Evolutionary conservation across 78 protist species (phyloP), one percentile per base, ranked within the genome.

Genomic region (Dictyostelium purpureum): DNA sequence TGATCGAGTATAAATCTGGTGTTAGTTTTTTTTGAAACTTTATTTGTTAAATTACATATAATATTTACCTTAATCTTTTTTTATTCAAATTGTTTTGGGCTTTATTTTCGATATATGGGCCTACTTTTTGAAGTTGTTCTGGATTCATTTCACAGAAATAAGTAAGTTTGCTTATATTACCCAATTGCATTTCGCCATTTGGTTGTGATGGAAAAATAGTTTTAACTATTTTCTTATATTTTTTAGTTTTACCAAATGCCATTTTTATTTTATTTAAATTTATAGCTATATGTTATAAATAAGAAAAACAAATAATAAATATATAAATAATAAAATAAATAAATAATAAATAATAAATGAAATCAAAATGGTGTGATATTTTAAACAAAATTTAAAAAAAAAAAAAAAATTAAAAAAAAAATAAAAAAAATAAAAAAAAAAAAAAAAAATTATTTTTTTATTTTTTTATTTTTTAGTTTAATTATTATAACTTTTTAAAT

Each of bases 61-160:
- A 6, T 49, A 7, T 49, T 14, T 87, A 75, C 94, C 33, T 35
- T 63, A 79, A 69, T 63, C 95, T 80, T 42, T 82, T 61, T 49
- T 57, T 90, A 4, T 33, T 19, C 21, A 90, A 21, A 77, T 54
- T 74, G 65, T 75, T 77, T 31, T 71, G 59, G 26, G 78, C 82
- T 28, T 77, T 74, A 26, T 37, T 9, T 49, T 90, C 47, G 2
- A 90, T 65, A 19, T 90, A 77, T 10, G 78, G 88, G 24, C 91
- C 95, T 19, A 90, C 82, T 7, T 79, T 79, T 70, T 56, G 95
- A 18, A 90, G 35, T 67, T 40, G 79, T 37, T 90, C 89, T n/a
- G 90, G 95, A 28, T 56, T 67, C 89, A 80, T 80, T 52, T 77
- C 87, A 67, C 90, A 79, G 37, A 77, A 90, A 77, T 81, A 90